Conservation (phyloP, 106 monocot genomes). For the Apostasia shenzhenica region DNA sequence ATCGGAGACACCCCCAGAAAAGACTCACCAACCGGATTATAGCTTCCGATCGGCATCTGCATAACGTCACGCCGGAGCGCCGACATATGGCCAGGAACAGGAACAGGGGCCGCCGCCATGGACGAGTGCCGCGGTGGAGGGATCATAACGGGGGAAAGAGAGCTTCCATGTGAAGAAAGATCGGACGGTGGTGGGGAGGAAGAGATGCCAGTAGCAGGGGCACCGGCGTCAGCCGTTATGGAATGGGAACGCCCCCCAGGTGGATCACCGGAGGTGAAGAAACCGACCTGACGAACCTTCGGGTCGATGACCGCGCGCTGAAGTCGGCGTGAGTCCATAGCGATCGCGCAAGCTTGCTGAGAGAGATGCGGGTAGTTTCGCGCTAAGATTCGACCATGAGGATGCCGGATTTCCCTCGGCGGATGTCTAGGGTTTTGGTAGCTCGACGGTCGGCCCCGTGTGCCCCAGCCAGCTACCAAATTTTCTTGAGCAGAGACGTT, state of each 20-base stretch:
- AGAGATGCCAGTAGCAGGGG: background rate
- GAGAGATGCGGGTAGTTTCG: background rate
- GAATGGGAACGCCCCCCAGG: slow-evolving; percentile 8
- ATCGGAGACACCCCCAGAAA: slow-evolving; percentile 6
- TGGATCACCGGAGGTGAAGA: slow-evolving; percentile 23
- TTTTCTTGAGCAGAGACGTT: too few species aligned
- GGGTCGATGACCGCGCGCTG: slow-evolving; percentile 9
- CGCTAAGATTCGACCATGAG: too few species aligned
- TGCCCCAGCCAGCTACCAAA: too few species aligned
- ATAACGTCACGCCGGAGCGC: slow-evolving; percentile 15
- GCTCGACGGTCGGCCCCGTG: too few species aligned
- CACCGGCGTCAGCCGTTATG: background rate
- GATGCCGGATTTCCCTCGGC: too few species aligned
- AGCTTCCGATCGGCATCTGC: slow-evolving; percentile 45
- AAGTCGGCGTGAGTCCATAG: slow-evolving; percentile 9
- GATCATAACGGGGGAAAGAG: slow-evolving; percentile 89
- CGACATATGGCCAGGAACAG: slow-evolving; percentile 23
- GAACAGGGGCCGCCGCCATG: slow-evolving; percentile 4
- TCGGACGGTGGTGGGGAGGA: slow-evolving; percentile 12
- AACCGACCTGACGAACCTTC: slow-evolving; percentile 10
- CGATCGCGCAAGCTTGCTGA: background rate
- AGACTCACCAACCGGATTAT: slow-evolving; percentile 42
- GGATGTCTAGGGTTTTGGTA: too few species aligned
- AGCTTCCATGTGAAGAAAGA: slow-evolving; percentile 21
- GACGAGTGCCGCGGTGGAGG: slow-evolving; percentile 69